Conservation (phyloP, 2,329 filamentous ascomycete genomes). For the Aspergillus sp. region DNA sequence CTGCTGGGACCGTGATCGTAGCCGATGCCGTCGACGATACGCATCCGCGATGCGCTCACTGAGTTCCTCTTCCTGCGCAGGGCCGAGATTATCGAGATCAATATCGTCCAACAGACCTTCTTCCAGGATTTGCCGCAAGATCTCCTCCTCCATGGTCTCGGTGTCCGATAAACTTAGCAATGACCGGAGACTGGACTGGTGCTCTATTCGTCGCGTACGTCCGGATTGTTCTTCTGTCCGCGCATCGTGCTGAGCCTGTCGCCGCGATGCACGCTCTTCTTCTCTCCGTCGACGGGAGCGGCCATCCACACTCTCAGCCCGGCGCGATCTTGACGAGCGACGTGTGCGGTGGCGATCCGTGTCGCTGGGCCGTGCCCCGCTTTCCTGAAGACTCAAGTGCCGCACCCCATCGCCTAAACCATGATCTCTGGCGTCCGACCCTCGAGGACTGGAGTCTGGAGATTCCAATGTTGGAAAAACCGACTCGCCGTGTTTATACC, state of each 20-base stretch:
- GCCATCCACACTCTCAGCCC: constrained; percentile 37
- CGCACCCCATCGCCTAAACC: constrained; percentile 69
- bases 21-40: constrained; percentile 69
- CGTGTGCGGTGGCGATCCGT: constrained; percentile 23
- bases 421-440: constrained; percentile 61
- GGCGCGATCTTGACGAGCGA: constrained; percentile 24
- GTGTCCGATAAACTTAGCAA: constrained; percentile 77
- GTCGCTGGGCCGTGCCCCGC: constrained; percentile 21
- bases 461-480: constrained; percentile 63
- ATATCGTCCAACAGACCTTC: constrained; percentile 85
- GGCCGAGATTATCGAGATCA: constrained; percentile 81
- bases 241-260: constrained; percentile 18
- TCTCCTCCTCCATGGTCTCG: constrained; percentile 78
- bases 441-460: constrained; percentile 36
- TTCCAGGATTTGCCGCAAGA: constrained; percentile 82
- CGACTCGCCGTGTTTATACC: constrained; percentile 78
- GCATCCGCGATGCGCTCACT: constrained; percentile 88
- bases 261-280: constrained; percentile 30
- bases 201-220: constrained; percentile 66
- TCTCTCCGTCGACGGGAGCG: constrained; percentile 20
- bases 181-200: constrained; percentile 84
- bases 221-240: constrained; percentile 22
- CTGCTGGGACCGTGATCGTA: constrained; percentile 39
- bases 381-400: constrained; percentile 64
- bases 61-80: constrained; percentile 81